These are phyloP conservation scores for Pleurotus platypus DNA, from an alignment of 768 basidiomycete genomes.

Conservation along the genomic window DNA sequence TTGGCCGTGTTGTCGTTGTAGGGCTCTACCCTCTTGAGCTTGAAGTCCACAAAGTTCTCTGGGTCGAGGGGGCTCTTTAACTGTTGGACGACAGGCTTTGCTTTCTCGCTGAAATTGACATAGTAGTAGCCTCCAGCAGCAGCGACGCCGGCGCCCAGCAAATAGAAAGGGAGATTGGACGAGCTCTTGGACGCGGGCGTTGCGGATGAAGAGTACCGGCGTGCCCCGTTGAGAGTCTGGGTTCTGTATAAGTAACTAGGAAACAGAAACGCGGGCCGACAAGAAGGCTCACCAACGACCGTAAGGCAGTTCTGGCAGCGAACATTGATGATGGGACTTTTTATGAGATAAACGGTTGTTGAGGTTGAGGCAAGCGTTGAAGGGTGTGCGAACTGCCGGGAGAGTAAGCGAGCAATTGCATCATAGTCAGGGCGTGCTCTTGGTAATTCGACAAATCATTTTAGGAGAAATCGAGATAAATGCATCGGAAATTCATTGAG, in stretches of 20 bases:
- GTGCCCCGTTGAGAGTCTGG: constrained; percentile 30
- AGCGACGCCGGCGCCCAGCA: constrained; percentile 45
- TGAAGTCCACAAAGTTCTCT: constrained; percentile 74
- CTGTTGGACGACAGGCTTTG: constrained; percentile 32
- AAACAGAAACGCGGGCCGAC: too few relatives aligned
- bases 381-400: not conserved
- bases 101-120: constrained; percentile 30
- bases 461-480: not conserved
- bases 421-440: constrained; percentile 4
- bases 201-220: constrained; percentile 41
- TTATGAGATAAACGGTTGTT: not conserved
- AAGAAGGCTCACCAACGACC: constrained; percentile 34
- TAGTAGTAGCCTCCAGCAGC: constrained; percentile 49
- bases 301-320: constrained; percentile 24
- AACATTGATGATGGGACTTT: not conserved
- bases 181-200: constrained; percentile 38
- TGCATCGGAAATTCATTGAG: not conserved
- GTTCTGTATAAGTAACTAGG: too few relatives aligned
- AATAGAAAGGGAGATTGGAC: constrained; percentile 43
- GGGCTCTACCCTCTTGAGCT: constrained; percentile 72
- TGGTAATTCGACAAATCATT: not conserved
- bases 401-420: constrained; percentile 7
- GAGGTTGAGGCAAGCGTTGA: not conserved
- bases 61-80: constrained; percentile 73
- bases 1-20: constrained; percentile 95